Evolutionary conservation across 257 asterid genomes (phyloP), one percentile per base, ranked within the genome.

Genomic region (Sherardia arvensis): DNA sequence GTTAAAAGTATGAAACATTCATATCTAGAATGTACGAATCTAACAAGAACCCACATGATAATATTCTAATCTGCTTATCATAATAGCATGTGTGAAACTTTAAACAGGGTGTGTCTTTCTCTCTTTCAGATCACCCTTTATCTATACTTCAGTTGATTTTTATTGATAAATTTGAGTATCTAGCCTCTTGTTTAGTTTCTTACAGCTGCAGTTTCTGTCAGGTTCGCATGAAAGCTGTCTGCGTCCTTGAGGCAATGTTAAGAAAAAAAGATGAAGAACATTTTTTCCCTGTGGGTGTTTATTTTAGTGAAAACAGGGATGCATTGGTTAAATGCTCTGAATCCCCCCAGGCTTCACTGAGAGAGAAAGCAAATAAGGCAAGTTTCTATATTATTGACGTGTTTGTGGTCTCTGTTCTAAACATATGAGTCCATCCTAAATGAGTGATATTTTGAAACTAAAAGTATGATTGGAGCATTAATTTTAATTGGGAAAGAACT

Each of bases 331-430:
- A 79, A 62, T 93, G 99, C 81, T 87, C 83, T 64, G 96, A 90
- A 80, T 93, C 96, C 65, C 99, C 97, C 34, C 99, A 93, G 77
- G 96, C 97, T 45, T 93, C 99, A 59, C 69, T 93, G 75, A 85
- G 99, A 74, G 99, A 93, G 76, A 93, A 90, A 69, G 94, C 99
- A 70, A 80, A 72, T 71, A 93, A 93, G 93, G 99, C 90, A 77
- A 74, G 71, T 53, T 67, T 59, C 63, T 56, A 38, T 33, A 9
- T 25, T 2, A 28, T 43, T 15, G 7, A 14, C 25, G 7, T 28
- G 45, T 27, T 27, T 63, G 21, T 27, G 3, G 9, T 9, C 3
- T 47, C 29, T 7, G 11, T 48, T 12, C 26, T n/a, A n/a, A n/a
- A n/a, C n/a, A n/a, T n/a, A n/a, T 7, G 51, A 43, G 12, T 25